Evolutionary conservation across 257 asterid genomes (phyloP).

Genomic region (Solanum ossicruentum): DNA sequence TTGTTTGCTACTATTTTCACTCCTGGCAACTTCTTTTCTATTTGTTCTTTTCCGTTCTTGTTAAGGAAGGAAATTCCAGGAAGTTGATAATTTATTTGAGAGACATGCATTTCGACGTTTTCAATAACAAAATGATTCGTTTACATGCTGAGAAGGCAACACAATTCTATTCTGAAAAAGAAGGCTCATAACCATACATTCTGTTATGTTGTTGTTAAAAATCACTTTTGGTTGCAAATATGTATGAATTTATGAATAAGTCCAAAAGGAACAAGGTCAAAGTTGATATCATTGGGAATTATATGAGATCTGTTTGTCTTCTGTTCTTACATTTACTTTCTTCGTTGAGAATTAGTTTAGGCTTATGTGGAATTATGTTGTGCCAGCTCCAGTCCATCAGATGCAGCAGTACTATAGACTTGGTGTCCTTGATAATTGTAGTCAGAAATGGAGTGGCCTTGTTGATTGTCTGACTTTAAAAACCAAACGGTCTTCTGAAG

Average conservation of each 20-base stretch:
- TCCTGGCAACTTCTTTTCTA: not conserved
- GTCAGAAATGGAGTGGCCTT: constrained; percentile 52
- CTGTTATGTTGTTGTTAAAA: not conserved
- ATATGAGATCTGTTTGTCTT: not conserved
- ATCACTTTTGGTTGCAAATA: not conserved
- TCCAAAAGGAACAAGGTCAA: not conserved
- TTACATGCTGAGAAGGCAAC: not conserved
- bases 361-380: constrained; percentile 2
- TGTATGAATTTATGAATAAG: not conserved
- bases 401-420: constrained; percentile 83
- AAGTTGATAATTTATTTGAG: not conserved
- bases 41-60: not conserved
- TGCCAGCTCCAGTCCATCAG: constrained; percentile 92
- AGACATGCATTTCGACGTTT: not conserved
- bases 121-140: not conserved
- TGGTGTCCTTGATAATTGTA: constrained; percentile 68
- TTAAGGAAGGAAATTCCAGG: not conserved
- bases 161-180: not conserved
- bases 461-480: constrained; percentile 71
- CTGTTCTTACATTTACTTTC: not conserved
- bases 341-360: not conserved
- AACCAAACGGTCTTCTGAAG: constrained; percentile 59
- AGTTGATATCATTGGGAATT: not conserved
- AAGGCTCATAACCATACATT: not conserved
- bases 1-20: not conserved